Evolutionary conservation across 208 protist species (phyloP), one percentile per base, ranked within the genome.

Genomic region (Trypanosomatidae sp.): DNA sequence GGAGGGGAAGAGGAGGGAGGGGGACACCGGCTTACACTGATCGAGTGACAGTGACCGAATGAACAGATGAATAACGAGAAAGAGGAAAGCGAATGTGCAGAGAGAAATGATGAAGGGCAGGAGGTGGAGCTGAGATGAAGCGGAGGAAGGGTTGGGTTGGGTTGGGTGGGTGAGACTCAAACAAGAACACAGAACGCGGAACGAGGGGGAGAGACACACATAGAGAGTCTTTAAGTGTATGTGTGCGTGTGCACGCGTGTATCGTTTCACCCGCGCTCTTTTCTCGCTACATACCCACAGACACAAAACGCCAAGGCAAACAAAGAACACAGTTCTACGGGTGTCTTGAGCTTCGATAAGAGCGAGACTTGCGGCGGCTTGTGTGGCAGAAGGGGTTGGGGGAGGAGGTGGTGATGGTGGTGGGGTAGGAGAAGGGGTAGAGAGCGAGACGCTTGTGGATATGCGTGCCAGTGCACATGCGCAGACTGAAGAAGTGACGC

Each of bases 91-190:
- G 70, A 55, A 55, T 55, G 50, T 2, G 43, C 8, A 59, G 66
- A 71, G 39, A 71, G 66, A n/a, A 39, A 39, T 39, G 36, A 39
- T 39, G 66, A 71, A 30, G 36, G 66, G 58, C 47, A 71, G 66
- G 17, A 30, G 28, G 66, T 9, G 17, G 8, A 9, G 36, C 47
- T 25, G 25, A 30, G 46, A 62, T 52, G 44, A 25, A 58, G 46
- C 36, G 28, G 41, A 7, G 52, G 43, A 28, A 17, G 10, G n/a
- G n/a, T 6, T 49, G 12, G 62, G 22, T 19, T 64, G 47, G 22
- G 5, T 2, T 28, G 22, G 19, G 50, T 55, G 50, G 50, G 50
- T 25, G 7, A 22, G n/a, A 9, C 19, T 55, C 22, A 55, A 22
- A 55, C 19, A 55, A 25, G 50, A 55, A 25, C 50, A 55, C 50